Evolutionary conservation across 202 grass and related monocot genomes (phyloP).

Genomic region (Setaria italica): DNA sequence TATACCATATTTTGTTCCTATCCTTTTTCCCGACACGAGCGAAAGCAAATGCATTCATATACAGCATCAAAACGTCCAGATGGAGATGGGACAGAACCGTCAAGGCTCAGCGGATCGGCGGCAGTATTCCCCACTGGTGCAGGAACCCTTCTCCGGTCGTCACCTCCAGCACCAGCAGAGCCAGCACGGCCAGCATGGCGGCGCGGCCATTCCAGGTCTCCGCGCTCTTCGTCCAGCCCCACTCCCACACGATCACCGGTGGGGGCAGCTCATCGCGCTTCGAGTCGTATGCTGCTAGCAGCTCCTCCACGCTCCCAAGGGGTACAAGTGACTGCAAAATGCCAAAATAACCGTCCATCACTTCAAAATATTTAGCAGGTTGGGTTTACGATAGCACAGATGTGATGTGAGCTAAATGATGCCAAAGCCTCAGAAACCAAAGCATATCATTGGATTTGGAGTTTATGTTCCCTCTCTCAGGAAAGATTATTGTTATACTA

Average conservation of each 20-base stretch:
- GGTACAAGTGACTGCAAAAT: slow-evolving; percentile 86
- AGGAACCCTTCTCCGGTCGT: slow-evolving; percentile 94
- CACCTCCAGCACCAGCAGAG: slow-evolving; percentile 80
- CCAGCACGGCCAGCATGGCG: slow-evolving; percentile 92
- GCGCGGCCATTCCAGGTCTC: slow-evolving; percentile 97
- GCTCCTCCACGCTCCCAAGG: slow-evolving; percentile 93
- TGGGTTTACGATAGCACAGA: not conserved
- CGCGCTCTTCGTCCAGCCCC: slow-evolving; percentile 97
- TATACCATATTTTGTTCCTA: not conserved
- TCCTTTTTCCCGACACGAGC: not conserved
- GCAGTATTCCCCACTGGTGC: slow-evolving; percentile 94
- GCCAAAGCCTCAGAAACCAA: not conserved
- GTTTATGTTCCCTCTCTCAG: not conserved
- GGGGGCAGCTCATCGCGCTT: slow-evolving; percentile 84
- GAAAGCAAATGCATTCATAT: slow-evolving; percentile 36
- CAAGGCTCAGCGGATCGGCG: not conserved
- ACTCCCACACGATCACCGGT: slow-evolving; percentile 91
- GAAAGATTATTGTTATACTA: not conserved
- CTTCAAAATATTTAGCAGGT: slow-evolving; percentile 31
- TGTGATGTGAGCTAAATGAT: not conserved
- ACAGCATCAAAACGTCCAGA: slow-evolving; percentile 31
- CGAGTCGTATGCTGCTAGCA: slow-evolving; percentile 83
- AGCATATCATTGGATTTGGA: not conserved
- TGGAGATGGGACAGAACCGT: not conserved
- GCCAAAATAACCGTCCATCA: slow-evolving; percentile 37